These are phyloP conservation scores for Cyclotella baltica DNA, from an alignment of 108 stramenopile genomes.

Conservation along the genomic window DNA sequence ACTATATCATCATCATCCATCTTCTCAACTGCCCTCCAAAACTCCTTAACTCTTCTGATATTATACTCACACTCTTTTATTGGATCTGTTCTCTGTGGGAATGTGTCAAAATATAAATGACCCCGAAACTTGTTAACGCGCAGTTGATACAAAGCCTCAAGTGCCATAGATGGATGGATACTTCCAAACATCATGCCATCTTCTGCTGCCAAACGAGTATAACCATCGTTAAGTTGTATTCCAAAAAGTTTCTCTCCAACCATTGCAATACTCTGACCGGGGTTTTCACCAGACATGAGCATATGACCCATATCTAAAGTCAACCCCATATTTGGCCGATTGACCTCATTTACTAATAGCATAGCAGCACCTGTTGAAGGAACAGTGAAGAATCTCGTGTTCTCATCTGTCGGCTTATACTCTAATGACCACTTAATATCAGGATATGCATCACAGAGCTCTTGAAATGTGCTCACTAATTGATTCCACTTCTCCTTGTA, in stretches of 20 bases:
- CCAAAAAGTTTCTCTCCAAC: constrained; percentile 86
- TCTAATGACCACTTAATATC: constrained; percentile 82
- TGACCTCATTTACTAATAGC: constrained; percentile 74
- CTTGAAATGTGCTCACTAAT: constrained; percentile 76
- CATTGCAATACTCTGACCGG: constrained; percentile 85
- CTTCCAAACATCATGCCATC: constrained; percentile 92
- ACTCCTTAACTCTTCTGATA: constrained; percentile 72
- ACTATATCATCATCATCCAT: constrained; percentile 50
- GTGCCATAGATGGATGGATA: constrained; percentile 81
- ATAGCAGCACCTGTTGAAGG: constrained; percentile 88
- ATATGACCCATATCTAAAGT: constrained; percentile 90
- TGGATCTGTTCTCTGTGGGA: constrained; percentile 87
- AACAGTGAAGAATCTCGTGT: constrained; percentile 88
- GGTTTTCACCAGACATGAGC: constrained; percentile 89
- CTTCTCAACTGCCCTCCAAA: constrained; percentile 66
- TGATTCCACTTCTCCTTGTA: constrained; percentile 84
- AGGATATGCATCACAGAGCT: constrained; percentile 86
- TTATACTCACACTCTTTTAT: constrained; percentile 86
- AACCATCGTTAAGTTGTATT: constrained; percentile 87
- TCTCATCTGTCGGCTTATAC: constrained; percentile 92
- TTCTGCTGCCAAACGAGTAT: constrained; percentile 84
- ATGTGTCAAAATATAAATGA: constrained; percentile 92
- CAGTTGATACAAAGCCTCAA: constrained; percentile 86
- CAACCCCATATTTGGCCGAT: constrained; percentile 84
- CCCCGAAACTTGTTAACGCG: constrained; percentile 69